Evolutionary conservation across 371 early-diverging fungal species (phyloP).

Genomic region (Rhizopus stolonifer): DNA sequence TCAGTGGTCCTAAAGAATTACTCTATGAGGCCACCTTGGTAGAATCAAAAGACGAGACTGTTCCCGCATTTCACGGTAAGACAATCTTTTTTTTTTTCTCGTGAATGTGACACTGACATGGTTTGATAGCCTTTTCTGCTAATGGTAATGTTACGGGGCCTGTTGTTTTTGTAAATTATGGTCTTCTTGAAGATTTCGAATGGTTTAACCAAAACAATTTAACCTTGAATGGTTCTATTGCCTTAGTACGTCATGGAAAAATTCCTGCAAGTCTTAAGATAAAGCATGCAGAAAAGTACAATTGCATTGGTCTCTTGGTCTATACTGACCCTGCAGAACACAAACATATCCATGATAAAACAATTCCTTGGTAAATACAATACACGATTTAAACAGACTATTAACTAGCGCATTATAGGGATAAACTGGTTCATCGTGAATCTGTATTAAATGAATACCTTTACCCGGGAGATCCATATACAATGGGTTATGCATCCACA

Average conservation of each 20-base stretch:
- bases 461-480: conserved; percentile 66
- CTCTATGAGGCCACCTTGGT: conserved; percentile 52
- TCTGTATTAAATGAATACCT: conserved; percentile 51
- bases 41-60: conserved; percentile 51
- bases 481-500: conserved; percentile 62
- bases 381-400: too few species aligned
- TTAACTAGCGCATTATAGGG: too few species aligned
- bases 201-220: conserved; percentile 39
- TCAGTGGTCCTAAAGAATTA: conserved; percentile 44
- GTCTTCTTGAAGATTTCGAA: conserved; percentile 59
- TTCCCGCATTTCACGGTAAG: conserved; percentile 63
- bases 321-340: conserved; percentile 62
- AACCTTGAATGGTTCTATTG: conserved; percentile 50
- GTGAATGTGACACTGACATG: not conserved
- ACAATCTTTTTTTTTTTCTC: conserved; percentile 1
- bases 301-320: conserved; percentile 60
- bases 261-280: conserved; percentile 64
- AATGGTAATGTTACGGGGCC: conserved; percentile 61
- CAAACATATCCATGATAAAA: conserved; percentile 3
- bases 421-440: conserved; percentile 56
- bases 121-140: conserved; percentile 49
- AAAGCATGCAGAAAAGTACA: conserved; percentile 57
- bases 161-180: conserved; percentile 69
- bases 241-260: conserved; percentile 61
- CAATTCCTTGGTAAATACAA: too few species aligned